phyloP scores from a whole-genome alignment of 192 early-diverging fungal genomes.

The Chytriomyces hyalinus region DNA sequence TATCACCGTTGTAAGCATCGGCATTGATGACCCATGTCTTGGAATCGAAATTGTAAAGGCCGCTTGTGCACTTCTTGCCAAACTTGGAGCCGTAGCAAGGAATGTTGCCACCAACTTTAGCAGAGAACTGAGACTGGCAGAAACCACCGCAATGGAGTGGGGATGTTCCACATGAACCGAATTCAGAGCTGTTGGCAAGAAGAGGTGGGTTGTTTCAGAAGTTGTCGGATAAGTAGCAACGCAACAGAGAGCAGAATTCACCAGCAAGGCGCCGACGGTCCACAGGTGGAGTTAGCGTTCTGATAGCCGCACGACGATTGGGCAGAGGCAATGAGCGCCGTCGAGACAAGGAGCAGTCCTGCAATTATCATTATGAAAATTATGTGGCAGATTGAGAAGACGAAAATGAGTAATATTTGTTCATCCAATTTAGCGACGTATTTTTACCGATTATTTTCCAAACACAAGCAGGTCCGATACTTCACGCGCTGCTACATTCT shows the following conservation, averaged over 20 bases:
- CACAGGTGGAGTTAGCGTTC: background rate
- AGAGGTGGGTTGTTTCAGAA: background rate
- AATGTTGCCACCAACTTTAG: background rate
- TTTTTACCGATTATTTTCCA: too few species aligned
- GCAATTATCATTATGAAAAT: too few species aligned
- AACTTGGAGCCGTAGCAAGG: constrained; percentile 11
- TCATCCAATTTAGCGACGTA: too few species aligned
- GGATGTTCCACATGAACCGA: constrained; percentile 17
- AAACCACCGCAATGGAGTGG: constrained; percentile 27
- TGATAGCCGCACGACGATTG: constrained; percentile 11
- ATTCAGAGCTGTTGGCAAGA: background rate
- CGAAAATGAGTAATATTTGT: too few species aligned
- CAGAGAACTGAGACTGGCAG: constrained; percentile 29
- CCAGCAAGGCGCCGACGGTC: constrained; percentile 21
- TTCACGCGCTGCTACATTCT: too few species aligned
- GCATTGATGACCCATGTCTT: constrained; percentile 44
- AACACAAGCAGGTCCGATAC: too few species aligned
- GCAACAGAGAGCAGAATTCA: background rate
- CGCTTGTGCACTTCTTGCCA: constrained; percentile 36
- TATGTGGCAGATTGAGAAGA: too few species aligned
- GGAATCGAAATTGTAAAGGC: constrained; percentile 35
- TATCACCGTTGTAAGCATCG: constrained; percentile 47
- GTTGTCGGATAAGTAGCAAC: background rate
- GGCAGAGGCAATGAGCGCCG: background rate
- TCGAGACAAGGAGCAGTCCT: background rate